Percentiles rank a stretch among this genome's conserved stretches.
These are phyloP conservation scores for Nadsonia starkeyi-henricii DNA, from an alignment of 1,139 yeast genomes.

Conservation along the genomic window DNA sequence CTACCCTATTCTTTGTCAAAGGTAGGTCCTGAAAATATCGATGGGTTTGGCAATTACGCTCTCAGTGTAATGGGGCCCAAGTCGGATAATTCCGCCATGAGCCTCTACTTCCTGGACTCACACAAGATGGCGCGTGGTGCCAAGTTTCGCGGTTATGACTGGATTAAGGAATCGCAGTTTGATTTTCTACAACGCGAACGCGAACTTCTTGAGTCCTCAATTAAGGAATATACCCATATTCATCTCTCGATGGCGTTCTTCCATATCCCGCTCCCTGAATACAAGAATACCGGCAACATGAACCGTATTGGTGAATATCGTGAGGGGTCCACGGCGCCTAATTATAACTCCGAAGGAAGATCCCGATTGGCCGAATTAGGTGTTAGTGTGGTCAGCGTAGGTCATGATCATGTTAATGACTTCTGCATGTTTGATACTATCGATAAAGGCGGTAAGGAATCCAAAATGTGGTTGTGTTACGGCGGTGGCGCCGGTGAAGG, in stretches of 20 bases:
- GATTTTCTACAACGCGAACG: conserved; percentile 39
- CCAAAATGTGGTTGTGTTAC: conserved; percentile 66
- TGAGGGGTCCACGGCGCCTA: conserved; percentile 73
- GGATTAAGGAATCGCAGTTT: conserved; percentile 64
- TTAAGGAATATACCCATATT: conserved; percentile 27
- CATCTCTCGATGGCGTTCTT: conserved; percentile 77
- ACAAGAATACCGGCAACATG: conserved; percentile 31
- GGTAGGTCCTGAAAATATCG: conserved; percentile 49
- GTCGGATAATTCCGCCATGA: conserved; percentile 34
- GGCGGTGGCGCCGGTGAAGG: conserved; percentile 94
- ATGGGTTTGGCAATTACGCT: conserved; percentile 72
- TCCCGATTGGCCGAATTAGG: conserved; percentile 44
- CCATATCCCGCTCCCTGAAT: conserved; percentile 89
- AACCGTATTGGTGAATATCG: conserved; percentile 43
- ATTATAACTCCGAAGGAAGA: conserved; percentile 45
- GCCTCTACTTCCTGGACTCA: conserved; percentile 68
- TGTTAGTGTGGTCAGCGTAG: conserved; percentile 62
- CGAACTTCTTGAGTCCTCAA: conserved; percentile 22
- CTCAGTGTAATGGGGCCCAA: conserved; percentile 35
- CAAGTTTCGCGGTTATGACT: conserved; percentile 67
- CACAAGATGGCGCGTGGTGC: conserved; percentile 61
- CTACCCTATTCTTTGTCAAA: conserved; percentile 57
- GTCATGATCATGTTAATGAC: conserved; percentile 93
- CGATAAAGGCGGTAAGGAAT: conserved; percentile 23
- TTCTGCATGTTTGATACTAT: conserved; percentile 49